Conservation (phyloP, 441 rosid species). For the Adansonia gregorii region DNA sequence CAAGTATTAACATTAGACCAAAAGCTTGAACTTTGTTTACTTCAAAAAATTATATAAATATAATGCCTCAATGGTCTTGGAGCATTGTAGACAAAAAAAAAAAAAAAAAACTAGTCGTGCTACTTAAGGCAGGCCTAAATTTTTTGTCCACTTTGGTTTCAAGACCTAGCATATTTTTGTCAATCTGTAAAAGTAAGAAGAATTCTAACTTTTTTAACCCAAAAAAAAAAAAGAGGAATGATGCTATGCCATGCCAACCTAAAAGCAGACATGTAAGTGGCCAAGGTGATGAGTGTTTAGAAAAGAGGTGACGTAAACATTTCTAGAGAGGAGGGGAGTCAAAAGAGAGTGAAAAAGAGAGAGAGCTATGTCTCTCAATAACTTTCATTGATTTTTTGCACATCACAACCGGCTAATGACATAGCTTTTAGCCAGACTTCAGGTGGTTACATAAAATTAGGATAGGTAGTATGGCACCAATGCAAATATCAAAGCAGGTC, state of each 20-base stretch:
- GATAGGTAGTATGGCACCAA: background rate
- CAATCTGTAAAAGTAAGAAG: background rate
- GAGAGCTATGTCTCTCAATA: background rate
- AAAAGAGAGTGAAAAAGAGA: background rate
- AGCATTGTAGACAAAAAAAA: background rate
- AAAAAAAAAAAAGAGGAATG: background rate
- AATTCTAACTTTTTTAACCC: background rate
- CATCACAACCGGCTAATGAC: background rate
- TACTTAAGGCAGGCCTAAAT: background rate
- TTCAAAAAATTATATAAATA: background rate
- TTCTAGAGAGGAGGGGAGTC: background rate
- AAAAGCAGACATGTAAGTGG: background rate
- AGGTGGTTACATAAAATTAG: background rate
- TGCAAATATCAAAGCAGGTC: background rate
- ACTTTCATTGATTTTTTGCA: background rate
- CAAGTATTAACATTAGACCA: background rate
- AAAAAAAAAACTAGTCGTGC: background rate
- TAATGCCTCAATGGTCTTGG: background rate
- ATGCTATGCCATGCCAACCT: conserved; percentile 4
- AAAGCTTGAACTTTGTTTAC: background rate
- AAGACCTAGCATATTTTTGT: conserved; percentile 9
- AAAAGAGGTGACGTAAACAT: background rate
- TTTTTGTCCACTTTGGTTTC: background rate
- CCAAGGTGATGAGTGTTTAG: background rate
- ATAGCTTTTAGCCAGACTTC: conserved; percentile 4